Conservation (phyloP, 2,329 filamentous ascomycete species). For the Sclerotinia nivalis region DNA sequence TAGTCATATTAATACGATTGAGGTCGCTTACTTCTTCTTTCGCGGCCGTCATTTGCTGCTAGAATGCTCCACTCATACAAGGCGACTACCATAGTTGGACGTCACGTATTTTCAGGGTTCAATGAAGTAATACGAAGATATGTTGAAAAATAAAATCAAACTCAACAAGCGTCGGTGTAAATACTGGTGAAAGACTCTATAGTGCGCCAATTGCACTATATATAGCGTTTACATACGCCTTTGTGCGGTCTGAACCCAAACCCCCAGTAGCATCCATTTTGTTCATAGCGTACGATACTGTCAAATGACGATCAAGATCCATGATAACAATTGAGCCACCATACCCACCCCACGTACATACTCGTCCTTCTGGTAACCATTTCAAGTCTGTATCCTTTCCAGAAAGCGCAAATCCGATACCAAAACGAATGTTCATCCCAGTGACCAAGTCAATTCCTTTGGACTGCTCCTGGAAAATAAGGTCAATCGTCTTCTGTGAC, state of each 20-base stretch:
- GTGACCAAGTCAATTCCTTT: neutral
- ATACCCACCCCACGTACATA: conserved; percentile 49
- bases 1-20: no score
- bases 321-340: conserved; percentile 49
- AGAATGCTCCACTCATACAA: no score
- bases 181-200: neutral
- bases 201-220: conserved; percentile 8
- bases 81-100: neutral
- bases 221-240: conserved; percentile 20
- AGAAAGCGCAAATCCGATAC: conserved; percentile 37
- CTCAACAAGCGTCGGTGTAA: neutral
- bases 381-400: conserved; percentile 19
- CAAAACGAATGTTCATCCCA: neutral
- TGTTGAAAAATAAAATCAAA: neutral
- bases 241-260: neutral
- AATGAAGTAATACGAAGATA: neutral
- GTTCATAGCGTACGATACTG: conserved; percentile 50
- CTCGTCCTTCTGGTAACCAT: conserved; percentile 40
- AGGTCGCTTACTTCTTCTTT: no score
- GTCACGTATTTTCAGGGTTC: neutral
- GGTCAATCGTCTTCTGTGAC: conserved; percentile 5
- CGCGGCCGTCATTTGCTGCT: no score
- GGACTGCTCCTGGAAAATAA: conserved; percentile 11
- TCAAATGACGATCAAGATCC: conserved; percentile 47
- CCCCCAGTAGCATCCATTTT: conserved; percentile 41